These are phyloP conservation scores for Macaranga tanarius DNA, from an alignment of 441 rosid species.

Conservation along the genomic window DNA sequence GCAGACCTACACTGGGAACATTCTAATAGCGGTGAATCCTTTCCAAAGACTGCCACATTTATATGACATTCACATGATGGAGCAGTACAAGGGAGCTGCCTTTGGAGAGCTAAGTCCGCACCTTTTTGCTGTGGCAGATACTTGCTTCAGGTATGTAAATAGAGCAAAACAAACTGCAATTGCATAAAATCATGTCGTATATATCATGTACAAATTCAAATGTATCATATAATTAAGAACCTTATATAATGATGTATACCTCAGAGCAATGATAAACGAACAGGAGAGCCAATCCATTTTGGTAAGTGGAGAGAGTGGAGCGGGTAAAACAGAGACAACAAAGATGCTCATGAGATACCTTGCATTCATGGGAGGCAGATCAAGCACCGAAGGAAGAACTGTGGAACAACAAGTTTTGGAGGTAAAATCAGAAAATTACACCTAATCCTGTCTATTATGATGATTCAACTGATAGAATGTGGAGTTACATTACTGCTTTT, in stretches of 20 bases:
- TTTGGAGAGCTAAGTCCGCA: slow-evolving; percentile 74
- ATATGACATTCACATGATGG: slow-evolving; percentile 66
- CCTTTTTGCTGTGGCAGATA: slow-evolving; percentile 59
- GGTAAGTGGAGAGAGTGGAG: slow-evolving; percentile 82
- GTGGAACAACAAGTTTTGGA: slow-evolving; percentile 81
- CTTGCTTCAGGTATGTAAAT: slow-evolving; percentile 50
- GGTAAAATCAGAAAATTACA: slow-evolving; percentile 35
- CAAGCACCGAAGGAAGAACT: slow-evolving; percentile 62
- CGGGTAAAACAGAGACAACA: slow-evolving; percentile 78
- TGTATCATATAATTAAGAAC: no score
- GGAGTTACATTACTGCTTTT: slow-evolving; percentile 4
- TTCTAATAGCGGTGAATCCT: slow-evolving; percentile 68
- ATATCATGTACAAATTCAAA: not conserved
- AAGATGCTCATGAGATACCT: slow-evolving; percentile 85
- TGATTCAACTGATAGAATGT: slow-evolving; percentile 15
- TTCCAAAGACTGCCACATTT: slow-evolving; percentile 66
- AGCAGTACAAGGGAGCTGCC: slow-evolving; percentile 65
- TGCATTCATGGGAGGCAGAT: slow-evolving; percentile 73
- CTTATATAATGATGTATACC: slow-evolving; percentile 12
- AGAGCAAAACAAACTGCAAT: not conserved
- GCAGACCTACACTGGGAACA: slow-evolving; percentile 74
- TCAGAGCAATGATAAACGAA: slow-evolving; percentile 67
- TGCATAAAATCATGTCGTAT: not conserved
- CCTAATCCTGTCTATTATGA: slow-evolving; percentile 13
- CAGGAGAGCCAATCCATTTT: slow-evolving; percentile 62